phyloP scores from a whole-genome alignment of 2,329 filamentous ascomycete species.

The Aurifilum marmelostoma region DNA sequence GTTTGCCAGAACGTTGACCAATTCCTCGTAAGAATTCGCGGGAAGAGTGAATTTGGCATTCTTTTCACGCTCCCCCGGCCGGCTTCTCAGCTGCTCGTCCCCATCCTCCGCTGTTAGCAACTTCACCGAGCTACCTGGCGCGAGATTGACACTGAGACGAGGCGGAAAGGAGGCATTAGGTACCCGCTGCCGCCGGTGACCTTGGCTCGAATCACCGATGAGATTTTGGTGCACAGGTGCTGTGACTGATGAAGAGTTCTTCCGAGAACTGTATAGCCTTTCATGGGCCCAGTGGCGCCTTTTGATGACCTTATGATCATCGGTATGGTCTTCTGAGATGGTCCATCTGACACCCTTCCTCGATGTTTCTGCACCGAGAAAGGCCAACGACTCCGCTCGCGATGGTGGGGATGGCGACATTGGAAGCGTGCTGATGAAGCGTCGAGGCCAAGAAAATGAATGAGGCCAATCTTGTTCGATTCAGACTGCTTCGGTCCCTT shows the following conservation, averaged over 20 bases:
- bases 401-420: neutral
- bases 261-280: neutral
- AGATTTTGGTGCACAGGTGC: neutral
- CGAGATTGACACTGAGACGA: neutral
- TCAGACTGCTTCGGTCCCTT: neutral
- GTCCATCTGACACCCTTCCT: neutral
- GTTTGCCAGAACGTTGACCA: no score
- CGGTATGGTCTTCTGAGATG: neutral
- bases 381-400: neutral
- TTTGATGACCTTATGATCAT: neutral
- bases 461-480: neutral
- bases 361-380: neutral
- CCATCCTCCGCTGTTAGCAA: no score
- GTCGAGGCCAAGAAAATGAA: neutral
- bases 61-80: no score
- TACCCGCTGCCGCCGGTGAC: neutral
- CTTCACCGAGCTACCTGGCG: slow-evolving; percentile 38
- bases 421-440: neutral
- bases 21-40: no score
- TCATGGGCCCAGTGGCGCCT: neutral
- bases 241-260: neutral
- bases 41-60: no score
- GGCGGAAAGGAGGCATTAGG: neutral
- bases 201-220: neutral
- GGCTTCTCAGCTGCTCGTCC: no score